Evolutionary conservation across 139 green algal species (phyloP), one percentile per base, ranked within the genome.

Genomic region (Coccomyxa sp.): DNA sequence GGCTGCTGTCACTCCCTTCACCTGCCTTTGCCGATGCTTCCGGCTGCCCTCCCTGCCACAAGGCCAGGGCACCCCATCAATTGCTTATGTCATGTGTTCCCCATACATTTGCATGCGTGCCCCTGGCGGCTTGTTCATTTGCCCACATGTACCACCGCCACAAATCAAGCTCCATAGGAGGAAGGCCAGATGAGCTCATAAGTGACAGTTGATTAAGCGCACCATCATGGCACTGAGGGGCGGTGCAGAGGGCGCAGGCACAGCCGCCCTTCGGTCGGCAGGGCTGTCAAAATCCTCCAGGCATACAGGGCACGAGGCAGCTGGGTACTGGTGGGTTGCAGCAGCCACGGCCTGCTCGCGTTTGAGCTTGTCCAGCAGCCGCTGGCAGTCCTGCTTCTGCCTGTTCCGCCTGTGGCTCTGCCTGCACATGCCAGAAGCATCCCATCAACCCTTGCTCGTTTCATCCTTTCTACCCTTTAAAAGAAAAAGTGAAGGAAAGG

Each of bases 311-410:
- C 83, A 86, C 0, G 79, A 81, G n/a, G 38, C 23, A 51, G 84
- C 80, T 1, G 84, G 84, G 76, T 85, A 87, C 51, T 57, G 76
- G 45, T 76, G 51, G 4, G 59, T 76, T 13, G 25, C 27, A 30
- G 66, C 23, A n/a, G 84, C 84, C 3, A 21, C 30, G 32, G 27
- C 82, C 76, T 86, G 82, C 67, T 86, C 85, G 16, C 68, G 58
- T 27, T 81, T 79, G 60, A 87, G 84, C 80, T 85, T 85, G 21
- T 87, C 80, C 45, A 87, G 38, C 60, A 86, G 79, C 28, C 21
- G 45, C 38, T 67, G 63, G 79, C 30, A 71, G 18, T 81, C 77
- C 75, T 76, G 82, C 60, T 63, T 32, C 13, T 67, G 67, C 71
- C 67, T 77, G 77, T 28, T n/a, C 13, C 86, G 57, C 12, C 51